Evolutionary conservation across 75 land plant species (phyloP), one percentile per base, ranked within the genome.

Genomic region (Pinus taeda): DNA sequence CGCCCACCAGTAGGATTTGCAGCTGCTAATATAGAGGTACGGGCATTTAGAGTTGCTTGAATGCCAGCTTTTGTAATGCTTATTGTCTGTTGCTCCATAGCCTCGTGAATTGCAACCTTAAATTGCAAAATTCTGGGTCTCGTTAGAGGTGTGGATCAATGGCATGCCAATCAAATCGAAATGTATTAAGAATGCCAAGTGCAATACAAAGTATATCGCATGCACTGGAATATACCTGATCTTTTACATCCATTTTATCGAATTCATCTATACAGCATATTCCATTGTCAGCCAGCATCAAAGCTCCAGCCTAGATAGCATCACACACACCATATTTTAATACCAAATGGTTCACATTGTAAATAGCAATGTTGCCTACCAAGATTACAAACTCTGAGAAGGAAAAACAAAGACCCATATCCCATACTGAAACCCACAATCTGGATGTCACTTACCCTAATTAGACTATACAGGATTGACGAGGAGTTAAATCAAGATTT

Each of bases 11-110:
- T 79, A 57, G 99, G 99, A 82, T 97, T 97, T 37, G 99, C 99
- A 15, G 98, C 98, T 53, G 99, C 99, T 74, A 97, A 73, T 66
- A 97, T 95, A 22, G 99, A 95, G 37, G 99, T 93, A 65, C 99
- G 82, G 13, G 99, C 99, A 86, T 95, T 97, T 22, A 97, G 83
- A 57, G 99, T 95, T 15, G 99, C 99, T 82, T 95, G 98, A 70
- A 97, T 97, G 24, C 99, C 99, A 56, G 98, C 99, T 83, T 97
- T 97, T 37, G 99, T 95, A 30, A 97, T 97, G 83, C 98, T 95
- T 83, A 97, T 95, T 12, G 99, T 97, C 85, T 97, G 99, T 74
- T 97, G 99, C 71, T 97, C 99, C 99, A 97, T 97, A 61, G 98
- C 99, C 79, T 97, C 98, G 81, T 95, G 99, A 85, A 97, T 95